phyloP scores from a whole-genome alignment of 2,329 filamentous ascomycete genomes.

The Aspergillus sp. region DNA sequence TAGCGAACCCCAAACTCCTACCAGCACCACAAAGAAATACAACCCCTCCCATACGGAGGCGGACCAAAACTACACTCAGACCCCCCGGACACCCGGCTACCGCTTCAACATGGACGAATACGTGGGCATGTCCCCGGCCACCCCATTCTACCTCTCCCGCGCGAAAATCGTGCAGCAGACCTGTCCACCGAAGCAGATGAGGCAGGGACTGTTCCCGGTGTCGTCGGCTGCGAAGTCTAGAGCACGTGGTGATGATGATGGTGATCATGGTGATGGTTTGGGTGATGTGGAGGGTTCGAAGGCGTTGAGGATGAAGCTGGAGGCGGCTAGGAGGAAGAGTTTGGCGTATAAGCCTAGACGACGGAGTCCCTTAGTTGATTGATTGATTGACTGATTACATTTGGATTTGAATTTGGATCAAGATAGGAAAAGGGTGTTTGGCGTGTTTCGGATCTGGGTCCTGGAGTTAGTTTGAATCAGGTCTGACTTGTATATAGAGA shows the following conservation, averaged over 20 bases:
- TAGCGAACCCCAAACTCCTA: constrained; percentile 8
- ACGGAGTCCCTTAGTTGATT: constrained; percentile 59
- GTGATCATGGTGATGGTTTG: constrained; percentile 2
- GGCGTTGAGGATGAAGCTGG: constrained; percentile 52
- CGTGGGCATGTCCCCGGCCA: constrained; percentile 37
- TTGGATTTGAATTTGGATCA: too few relatives aligned
- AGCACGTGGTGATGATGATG: not conserved
- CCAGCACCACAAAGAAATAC: not conserved
- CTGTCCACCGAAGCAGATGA: constrained; percentile 46
- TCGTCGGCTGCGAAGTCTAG: constrained; percentile 1
- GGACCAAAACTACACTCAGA: constrained; percentile 12
- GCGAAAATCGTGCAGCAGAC: constrained; percentile 44
- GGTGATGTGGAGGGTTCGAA: constrained; percentile 26
- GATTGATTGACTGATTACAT: constrained; percentile 4
- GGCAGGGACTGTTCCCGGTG: constrained; percentile 33
- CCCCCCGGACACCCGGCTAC: constrained; percentile 27
- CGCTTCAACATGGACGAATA: constrained; percentile 32
- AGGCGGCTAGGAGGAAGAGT: constrained; percentile 68
- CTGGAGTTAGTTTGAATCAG: constrained; percentile 6
- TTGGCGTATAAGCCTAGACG: constrained; percentile 68
- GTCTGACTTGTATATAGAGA: not conserved
- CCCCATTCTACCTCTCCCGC: constrained; percentile 40
- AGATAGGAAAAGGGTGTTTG: too few relatives aligned
- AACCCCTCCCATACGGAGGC: not conserved
- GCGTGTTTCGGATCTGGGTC: constrained; percentile 1